Evolutionary conservation across 2,329 filamentous ascomycete species (phyloP), one percentile per base, ranked within the genome.

Genomic region (Paraphaeosphaeria sporulosa): DNA sequence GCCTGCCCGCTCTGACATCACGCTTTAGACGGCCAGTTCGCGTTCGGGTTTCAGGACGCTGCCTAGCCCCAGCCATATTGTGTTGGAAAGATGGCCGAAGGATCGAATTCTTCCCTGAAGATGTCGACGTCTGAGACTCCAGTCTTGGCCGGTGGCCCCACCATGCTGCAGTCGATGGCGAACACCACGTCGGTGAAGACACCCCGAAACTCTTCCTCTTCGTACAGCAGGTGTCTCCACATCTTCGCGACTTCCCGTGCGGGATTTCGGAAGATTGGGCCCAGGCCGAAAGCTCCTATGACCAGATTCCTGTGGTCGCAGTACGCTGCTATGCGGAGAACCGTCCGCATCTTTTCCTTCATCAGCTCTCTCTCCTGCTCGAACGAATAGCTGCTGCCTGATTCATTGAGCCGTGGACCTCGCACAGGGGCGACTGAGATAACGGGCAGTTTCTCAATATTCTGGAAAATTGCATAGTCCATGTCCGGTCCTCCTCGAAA

Each of bases 361-460:
- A 92, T 90, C 74, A 92, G 83, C 65, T 90, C 87, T 62, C 86
- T 86, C 77, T 93, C 91, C 68, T 89, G 83, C 3, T 83, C 81
- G 75, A 94, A 93, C 0, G 89, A 90, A 77, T 92, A 93, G 64
- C 86, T 86, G 62, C 82, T 82, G n/a, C 87, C 88, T 51, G 83
- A 82, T 60, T 87, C 86, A 68, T 88, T 88, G 42, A 93, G 84
- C 76, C 92, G 93, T 19, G 91, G 91, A 78, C 90, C 87, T 25
- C 89, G 86, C 8, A 89, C 87, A 10, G 91, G 90, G 23, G 89
- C 86, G 21, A 93, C 88, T 1, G 89, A 92, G 58, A 93, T 86
- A n/a, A 93, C 88, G 10, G 90, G 89, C 32, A 92, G 78, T 48
- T 85, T 70, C 66, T 80, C 78, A 61, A 81, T 90, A 44, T 84